Evolutionary conservation across 495 filamentous ascomycete species (phyloP).

Genomic region (Tetracladium setigerum): DNA sequence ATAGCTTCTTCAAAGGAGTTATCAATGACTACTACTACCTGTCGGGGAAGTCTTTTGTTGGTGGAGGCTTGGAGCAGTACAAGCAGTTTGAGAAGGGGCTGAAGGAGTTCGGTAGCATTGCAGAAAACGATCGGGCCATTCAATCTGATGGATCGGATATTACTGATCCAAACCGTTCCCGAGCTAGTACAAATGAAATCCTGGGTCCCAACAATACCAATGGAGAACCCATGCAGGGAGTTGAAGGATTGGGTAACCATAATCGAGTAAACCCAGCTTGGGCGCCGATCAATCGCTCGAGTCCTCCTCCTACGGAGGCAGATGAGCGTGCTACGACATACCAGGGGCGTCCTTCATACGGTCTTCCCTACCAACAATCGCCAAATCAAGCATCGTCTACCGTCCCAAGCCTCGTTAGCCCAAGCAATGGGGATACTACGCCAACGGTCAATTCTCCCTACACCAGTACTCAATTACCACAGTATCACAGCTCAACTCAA

Average conservation of each 20-base stretch:
- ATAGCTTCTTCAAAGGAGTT: constrained; percentile 57
- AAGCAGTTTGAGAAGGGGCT: constrained; percentile 31
- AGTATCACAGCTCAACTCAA: constrained; percentile 1
- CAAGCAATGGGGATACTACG: constrained; percentile 13
- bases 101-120: constrained; percentile 23
- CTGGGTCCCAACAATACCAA: constrained; percentile 11
- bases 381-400: constrained; percentile 9
- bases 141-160: constrained; percentile 17
- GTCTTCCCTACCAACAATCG: constrained; percentile 11
- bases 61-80: constrained; percentile 68
- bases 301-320: constrained; percentile 7
- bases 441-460: constrained; percentile 17
- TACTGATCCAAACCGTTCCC: constrained; percentile 12
- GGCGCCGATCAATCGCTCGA: constrained; percentile 15
- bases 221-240: constrained; percentile 20
- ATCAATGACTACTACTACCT: constrained; percentile 46
- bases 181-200: constrained; percentile 22
- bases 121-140: constrained; percentile 12
- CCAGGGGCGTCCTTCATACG: constrained; percentile 7
- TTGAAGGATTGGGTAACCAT: constrained; percentile 6
- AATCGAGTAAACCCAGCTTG: constrained; percentile 13
- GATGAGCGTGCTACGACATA: constrained; percentile 12
- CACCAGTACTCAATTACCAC: constrained; percentile 1
- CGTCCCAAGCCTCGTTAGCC: constrained; percentile 9
- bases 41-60: constrained; percentile 16